Base-by-base conservation (phyloP, 768 basidiomycete species). In the Boletus vermiculosoides region DNA sequence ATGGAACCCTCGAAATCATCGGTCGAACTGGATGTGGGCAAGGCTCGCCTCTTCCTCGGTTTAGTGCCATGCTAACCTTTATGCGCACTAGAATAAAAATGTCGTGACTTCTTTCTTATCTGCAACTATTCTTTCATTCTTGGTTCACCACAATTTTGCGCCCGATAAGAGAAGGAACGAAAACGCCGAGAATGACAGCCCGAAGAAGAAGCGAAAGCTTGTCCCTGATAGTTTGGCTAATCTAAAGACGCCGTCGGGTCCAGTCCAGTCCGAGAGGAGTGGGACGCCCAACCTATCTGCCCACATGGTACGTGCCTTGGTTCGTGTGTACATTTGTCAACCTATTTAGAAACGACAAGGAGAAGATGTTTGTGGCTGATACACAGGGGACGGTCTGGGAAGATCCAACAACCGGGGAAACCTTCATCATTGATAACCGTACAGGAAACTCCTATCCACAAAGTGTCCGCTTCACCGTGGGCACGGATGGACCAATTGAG, bases 1-100 rank as follows among this genome's bases (percentile, higher is more conserved):
- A 66, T 94, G 30, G 92, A 91, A 61, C 92, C 94, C n/a, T 76
- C 82, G 18, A 95, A 94, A 74, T 74, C 76, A 5, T 65, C 75
- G 6, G 77, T 94, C 33, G 81, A 87, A 54, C 76, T 95, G 45
- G 79, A 83, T 72, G 94, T 92, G 67, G 62, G 76, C 62, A 48
- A 45, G 39, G 16, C 22, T 45, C 33, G 9, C 37, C 62, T 52
- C 39, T 57, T 57, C 59, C 54, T 61, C 47, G 31, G 39, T 50
- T 33, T 22, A 25, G 13, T 55, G 57, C 57, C 46, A 40, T 50
- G 31, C 58, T 61, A 55, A 63, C 62, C 36, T 48, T 22, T 25
- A 23, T 49, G 22, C 33, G 15, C 2, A 34, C 41, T 60, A 93
- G 88, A 81, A 91, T 66, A 80, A 78, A 69, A 74, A 77, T n/a